phyloP scores from a whole-genome alignment of 164 flowering plant species.

The Euptelea pleiosperma region DNA sequence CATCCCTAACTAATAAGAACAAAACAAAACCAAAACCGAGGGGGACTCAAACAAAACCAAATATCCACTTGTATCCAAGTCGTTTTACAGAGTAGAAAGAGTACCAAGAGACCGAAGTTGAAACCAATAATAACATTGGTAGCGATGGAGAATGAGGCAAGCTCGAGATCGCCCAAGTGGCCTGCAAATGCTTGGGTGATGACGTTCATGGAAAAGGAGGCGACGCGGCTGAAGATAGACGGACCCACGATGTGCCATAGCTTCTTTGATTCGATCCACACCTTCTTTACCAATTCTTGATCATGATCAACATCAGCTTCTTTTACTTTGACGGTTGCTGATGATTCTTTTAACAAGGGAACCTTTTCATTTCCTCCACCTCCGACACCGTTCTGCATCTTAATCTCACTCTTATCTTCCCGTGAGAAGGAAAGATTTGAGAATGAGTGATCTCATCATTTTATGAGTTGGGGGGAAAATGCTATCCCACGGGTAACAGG shows the following conservation, averaged over 20 bases:
- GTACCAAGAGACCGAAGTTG: constrained; percentile 46
- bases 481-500: too few species aligned
- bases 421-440: not conserved
- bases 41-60: too few species aligned
- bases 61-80: too few species aligned
- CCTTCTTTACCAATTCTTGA: constrained; percentile 8
- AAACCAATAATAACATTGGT: constrained; percentile 50
- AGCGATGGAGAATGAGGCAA: constrained; percentile 60
- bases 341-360: constrained; percentile 2
- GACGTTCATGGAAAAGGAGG: constrained; percentile 43
- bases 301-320: not conserved
- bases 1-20: constrained; percentile 57
- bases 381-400: not conserved
- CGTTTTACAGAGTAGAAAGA: not conserved
- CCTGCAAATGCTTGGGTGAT: constrained; percentile 61
- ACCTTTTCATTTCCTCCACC: not conserved
- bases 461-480: too few species aligned
- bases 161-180: constrained; percentile 60
- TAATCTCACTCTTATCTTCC: not conserved
- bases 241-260: constrained; percentile 66
- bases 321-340: not conserved
- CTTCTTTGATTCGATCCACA: constrained; percentile 49
- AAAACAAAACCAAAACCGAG: too few species aligned
- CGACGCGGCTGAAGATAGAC: constrained; percentile 48
- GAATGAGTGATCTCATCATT: too few species aligned